phyloP scores from a whole-genome alignment of 2,329 filamentous ascomycete species.

The Arthrobotrys iridis region DNA sequence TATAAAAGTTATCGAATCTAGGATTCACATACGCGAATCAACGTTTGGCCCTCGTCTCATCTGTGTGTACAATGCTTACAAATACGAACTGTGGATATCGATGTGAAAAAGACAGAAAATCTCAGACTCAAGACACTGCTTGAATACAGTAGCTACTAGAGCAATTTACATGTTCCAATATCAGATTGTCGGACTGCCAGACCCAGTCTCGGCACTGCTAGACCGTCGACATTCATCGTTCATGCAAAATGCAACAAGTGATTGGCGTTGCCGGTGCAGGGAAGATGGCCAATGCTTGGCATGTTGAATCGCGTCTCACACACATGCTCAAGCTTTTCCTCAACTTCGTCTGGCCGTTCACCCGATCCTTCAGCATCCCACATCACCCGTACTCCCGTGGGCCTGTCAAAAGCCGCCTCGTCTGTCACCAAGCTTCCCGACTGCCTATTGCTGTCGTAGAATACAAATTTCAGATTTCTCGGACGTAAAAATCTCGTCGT shows the following conservation, averaged over 20 bases:
- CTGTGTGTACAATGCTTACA: too few relatives aligned
- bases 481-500: conserved; percentile 16
- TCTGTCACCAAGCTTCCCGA: neutral
- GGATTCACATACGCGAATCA: too few relatives aligned
- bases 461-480: neutral
- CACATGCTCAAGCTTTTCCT: conserved; percentile 33
- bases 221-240: neutral
- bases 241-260: neutral
- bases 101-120: too few relatives aligned
- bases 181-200: too few relatives aligned
- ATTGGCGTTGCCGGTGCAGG: neutral
- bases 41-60: too few relatives aligned
- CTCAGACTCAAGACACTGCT: too few relatives aligned
- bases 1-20: too few relatives aligned
- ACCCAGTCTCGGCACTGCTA: neutral
- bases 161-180: too few relatives aligned
- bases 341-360: conserved; percentile 16
- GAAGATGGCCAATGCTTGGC: conserved; percentile 16
- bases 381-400: neutral
- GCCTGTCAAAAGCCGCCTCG: neutral
- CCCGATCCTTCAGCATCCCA: conserved; percentile 21
- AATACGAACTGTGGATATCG: too few relatives aligned
- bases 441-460: conserved; percentile 11
- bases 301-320: conserved; percentile 44
- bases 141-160: too few relatives aligned